Base-by-base conservation (phyloP, 176 grass and related monocot genomes). In the Alopecurus myosuroides region DNA sequence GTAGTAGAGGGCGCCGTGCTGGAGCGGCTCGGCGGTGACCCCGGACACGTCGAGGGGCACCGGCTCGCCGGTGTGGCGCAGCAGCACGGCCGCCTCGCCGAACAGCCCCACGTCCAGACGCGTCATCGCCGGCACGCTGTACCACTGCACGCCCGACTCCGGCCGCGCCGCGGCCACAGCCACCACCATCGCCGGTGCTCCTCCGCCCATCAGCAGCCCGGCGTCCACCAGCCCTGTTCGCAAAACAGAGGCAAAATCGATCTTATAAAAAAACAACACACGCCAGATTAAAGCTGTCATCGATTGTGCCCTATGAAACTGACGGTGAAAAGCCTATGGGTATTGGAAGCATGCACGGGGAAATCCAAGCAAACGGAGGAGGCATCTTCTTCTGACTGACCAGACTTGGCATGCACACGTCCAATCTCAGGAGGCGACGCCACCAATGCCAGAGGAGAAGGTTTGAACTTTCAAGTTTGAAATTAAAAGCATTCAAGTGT, bases 21-120 rank as follows among this genome's bases (percentile, higher is more conserved):
- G 92, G 26, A 94, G 88, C 37, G 92, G 88, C 53, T 94, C 86
- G 14, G 85, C 52, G 45, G 92, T 94, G 74, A 91, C 62, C n/a
- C 92, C 92, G 22, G 82, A 53, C 26, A 74, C 85, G 64, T 93
- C 88, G 55, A 90, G 74, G n/a, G 86, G 60, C 28, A 94, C 75
- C 19, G 29, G 22, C 28, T 93, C 85, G 26, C 91, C 91, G 67
- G 36, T 68, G 56, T 84, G 52, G 55, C 86, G 53, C 22, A 86
- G 53, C 28, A 93, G 28, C 48, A 82, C 37, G 48, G 88, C 91
- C 17, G 88, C 82, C 56, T 87, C 85, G 26, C 88, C 91, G 52
- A 90, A 90, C 34, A 82, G 78, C 82, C 9, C 84, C 73, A 88
- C 82, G 56, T 85, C 83, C 7, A 87, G 78, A 25, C 71, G 61